A percentile compares a stretch with the other conserved stretches of the same genome.
These are phyloP conservation scores for Terfezia boudieri DNA, from an alignment of 495 filamentous ascomycete species.

Conservation along the genomic window DNA sequence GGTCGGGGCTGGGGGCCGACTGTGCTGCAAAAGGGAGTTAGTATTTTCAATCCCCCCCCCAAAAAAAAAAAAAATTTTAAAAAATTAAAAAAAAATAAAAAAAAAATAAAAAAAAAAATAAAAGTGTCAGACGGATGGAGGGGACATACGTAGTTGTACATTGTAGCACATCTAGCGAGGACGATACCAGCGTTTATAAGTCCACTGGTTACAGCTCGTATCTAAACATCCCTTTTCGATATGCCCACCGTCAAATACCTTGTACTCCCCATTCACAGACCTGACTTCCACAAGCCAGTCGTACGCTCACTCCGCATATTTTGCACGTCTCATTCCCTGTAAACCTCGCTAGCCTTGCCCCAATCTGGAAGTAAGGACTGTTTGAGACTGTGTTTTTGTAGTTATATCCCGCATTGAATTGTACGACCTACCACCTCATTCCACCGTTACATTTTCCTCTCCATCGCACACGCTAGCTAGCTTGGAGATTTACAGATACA, in stretches of 20 bases:
- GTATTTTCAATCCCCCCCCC: neutral
- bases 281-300: slow-evolving; percentile 44
- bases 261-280: slow-evolving; percentile 37
- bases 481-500: too few species aligned
- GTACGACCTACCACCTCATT: slow-evolving; percentile 67
- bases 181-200: slow-evolving; percentile 43
- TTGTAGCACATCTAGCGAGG: slow-evolving; percentile 41
- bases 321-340: slow-evolving; percentile 48
- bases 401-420: slow-evolving; percentile 52
- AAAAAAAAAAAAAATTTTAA: too few species aligned
- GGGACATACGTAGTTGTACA: slow-evolving; percentile 45
- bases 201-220: slow-evolving; percentile 35
- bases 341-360: slow-evolving; percentile 50
- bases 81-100: too few species aligned
- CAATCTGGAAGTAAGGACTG: slow-evolving; percentile 60
- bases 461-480: too few species aligned
- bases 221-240: slow-evolving; percentile 30
- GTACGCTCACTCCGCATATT: slow-evolving; percentile 52
- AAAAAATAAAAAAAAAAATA: too few species aligned
- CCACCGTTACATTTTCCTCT: slow-evolving; percentile 41
- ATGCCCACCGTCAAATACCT: slow-evolving; percentile 43
- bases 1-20: slow-evolving; percentile 30
- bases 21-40: neutral
- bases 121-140: neutral
- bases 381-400: slow-evolving; percentile 71